phyloP scores from a whole-genome alignment of 2,329 filamentous ascomycete genomes.

The Sporothrix brunneoviolacea region DNA sequence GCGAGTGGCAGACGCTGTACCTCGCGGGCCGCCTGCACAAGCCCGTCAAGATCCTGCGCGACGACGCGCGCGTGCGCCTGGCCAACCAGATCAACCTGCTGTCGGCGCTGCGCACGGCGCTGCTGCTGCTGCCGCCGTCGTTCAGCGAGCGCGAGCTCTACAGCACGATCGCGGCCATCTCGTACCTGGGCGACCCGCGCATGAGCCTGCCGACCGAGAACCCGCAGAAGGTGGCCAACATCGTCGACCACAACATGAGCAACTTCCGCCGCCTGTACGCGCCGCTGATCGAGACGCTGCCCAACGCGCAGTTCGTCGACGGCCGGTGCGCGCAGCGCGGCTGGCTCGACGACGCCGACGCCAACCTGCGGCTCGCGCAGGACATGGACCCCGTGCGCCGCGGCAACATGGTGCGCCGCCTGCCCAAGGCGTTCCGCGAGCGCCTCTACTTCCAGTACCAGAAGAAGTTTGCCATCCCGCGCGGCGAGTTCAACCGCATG shows the following conservation, averaged over 20 bases:
- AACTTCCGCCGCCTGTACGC: constrained; percentile 91
- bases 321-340: constrained; percentile 47
- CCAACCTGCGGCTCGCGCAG: constrained; percentile 66
- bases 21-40: constrained; percentile 95
- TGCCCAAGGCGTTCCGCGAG: constrained; percentile 79
- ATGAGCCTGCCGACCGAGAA: constrained; percentile 90
- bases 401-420: constrained; percentile 90
- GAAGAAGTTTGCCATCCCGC: constrained; percentile 79
- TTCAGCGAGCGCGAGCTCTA: constrained; percentile 89
- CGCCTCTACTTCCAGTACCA: constrained; percentile 95
- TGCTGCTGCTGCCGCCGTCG: constrained; percentile 73
- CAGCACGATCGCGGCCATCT: constrained; percentile 83
- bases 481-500: constrained; percentile 76
- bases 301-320: constrained; percentile 76
- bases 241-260: constrained; percentile 82
- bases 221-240: constrained; percentile 86
- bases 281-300: constrained; percentile 80
- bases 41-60: constrained; percentile 92
- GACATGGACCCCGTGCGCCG: constrained; percentile 89
- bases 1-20: constrained; percentile 89
- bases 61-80: constrained; percentile 84
- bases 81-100: constrained; percentile 95
- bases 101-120: constrained; percentile 80
- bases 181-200: constrained; percentile 91
- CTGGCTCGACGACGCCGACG: constrained; percentile 58